Evolutionary conservation across 129 eudicot genomes (phyloP).

Genomic region (Logfia minima): DNA sequence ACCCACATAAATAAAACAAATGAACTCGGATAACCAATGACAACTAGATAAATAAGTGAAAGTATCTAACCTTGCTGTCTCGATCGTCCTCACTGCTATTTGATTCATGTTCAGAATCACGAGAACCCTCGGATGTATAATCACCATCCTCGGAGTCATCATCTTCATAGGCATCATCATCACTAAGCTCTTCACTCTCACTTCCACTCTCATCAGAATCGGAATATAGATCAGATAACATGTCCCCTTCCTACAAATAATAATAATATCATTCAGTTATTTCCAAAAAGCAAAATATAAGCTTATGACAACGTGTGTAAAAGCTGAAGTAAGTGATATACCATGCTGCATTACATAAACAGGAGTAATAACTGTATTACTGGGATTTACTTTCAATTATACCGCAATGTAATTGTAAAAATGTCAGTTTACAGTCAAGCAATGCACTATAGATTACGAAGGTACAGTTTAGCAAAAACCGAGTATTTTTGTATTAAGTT

Average conservation of each 20-base stretch:
- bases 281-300: constrained; percentile 3
- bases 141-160: constrained; percentile 59
- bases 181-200: constrained; percentile 79
- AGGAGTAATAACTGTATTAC: background rate
- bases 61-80: constrained; percentile 46
- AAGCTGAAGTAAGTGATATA: constrained; percentile 2
- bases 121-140: constrained; percentile 53
- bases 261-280: background rate
- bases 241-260: constrained; percentile 71
- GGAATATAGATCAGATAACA: constrained; percentile 59
- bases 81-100: constrained; percentile 47
- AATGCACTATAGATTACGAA: no score
- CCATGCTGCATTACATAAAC: background rate
- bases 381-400: no score
- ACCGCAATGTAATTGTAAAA: no score
- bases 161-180: constrained; percentile 55
- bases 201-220: constrained; percentile 86
- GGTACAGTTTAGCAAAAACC: no score
- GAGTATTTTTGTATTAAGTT: no score
- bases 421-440: no score
- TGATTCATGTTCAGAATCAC: constrained; percentile 51
- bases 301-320: background rate
- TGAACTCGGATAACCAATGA: constrained; percentile 1
- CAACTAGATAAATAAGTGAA: constrained; percentile 7
- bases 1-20: background rate